Evolutionary conservation across 257 asterid genomes (phyloP).

Genomic region (Hygrophila difformis): DNA sequence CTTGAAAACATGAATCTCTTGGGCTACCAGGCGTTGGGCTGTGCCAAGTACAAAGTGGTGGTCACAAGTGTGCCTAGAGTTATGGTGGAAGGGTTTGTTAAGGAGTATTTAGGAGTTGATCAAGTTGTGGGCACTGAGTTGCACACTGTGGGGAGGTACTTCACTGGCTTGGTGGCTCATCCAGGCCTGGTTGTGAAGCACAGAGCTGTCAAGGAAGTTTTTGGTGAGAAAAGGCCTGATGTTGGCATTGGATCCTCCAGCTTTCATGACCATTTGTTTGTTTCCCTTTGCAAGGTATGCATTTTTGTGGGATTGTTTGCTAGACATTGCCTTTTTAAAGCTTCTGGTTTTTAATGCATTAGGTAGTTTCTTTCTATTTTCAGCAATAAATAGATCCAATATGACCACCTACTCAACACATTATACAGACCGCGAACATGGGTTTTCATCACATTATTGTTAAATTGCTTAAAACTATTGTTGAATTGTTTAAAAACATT

Average conservation of each 20-base stretch:
- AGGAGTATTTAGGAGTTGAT: constrained; percentile 58
- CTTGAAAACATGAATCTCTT: constrained; percentile 49
- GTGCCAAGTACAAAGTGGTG: constrained; percentile 37
- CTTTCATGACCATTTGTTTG: constrained; percentile 41
- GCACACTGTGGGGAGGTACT: constrained; percentile 41
- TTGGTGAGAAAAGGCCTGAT: constrained; percentile 52
- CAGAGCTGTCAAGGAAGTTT: constrained; percentile 48
- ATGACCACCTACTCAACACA: no score
- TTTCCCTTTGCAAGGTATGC: constrained; percentile 77
- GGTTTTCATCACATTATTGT: no score
- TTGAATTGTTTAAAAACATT: no score
- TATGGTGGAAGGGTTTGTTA: constrained; percentile 73
- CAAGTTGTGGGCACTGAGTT: constrained; percentile 65
- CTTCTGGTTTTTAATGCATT: no score
- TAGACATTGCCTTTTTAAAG: no score
- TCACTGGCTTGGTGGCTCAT: constrained; percentile 43
- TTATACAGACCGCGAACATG: no score
- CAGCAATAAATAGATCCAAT: no score
- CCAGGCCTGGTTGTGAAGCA: constrained; percentile 56
- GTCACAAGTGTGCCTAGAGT: constrained; percentile 64
- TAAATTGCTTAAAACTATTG: no score
- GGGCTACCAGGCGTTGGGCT: constrained; percentile 37
- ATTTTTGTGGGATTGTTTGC: no score
- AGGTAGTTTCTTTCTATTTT: no score
- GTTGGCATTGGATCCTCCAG: constrained; percentile 55